Percentiles rank a stretch among this genome's conserved stretches.
Conservation (phyloP, 169 alveolate genomes). For the Eimeria sp. region DNA sequence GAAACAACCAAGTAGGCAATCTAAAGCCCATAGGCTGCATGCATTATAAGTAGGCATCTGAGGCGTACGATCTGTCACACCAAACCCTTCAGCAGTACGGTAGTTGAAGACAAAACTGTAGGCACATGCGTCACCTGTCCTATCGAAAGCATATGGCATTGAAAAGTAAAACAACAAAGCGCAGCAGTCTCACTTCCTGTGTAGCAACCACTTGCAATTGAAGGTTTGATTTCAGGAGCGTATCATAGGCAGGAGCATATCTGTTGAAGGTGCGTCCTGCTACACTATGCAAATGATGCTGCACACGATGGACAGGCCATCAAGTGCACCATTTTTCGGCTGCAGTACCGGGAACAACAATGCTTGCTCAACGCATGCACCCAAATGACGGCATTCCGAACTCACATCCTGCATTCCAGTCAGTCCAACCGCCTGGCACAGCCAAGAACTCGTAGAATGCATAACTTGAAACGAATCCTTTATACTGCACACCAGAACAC, state of each 20-base stretch:
- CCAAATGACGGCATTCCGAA: not conserved
- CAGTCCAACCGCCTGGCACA: not conserved
- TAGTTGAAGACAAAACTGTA: not conserved
- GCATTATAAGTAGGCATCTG: not conserved
- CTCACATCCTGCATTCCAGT: not conserved
- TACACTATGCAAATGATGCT: not conserved
- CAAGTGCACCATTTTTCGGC: not conserved
- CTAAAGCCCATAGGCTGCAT: not conserved
- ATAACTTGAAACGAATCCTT: not conserved
- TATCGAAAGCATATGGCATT: not conserved
- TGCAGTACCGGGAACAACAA: too few relatives aligned
- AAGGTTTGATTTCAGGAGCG: not conserved
- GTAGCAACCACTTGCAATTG: not conserved
- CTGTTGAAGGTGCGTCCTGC: not conserved
- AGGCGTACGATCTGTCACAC: not conserved
- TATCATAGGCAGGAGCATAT: too few relatives aligned
- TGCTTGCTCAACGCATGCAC: not conserved
- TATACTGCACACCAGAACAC: not conserved
- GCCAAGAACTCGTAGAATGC: not conserved
- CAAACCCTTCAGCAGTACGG: not conserved
- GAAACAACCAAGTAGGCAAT: not conserved
- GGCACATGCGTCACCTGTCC: not conserved
- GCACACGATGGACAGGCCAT: not conserved
- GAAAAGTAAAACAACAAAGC: not conserved
- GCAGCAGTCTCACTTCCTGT: not conserved